These are phyloP conservation scores for Aspergillus diversus DNA, from an alignment of 495 filamentous ascomycete genomes.

Conservation along the genomic window DNA sequence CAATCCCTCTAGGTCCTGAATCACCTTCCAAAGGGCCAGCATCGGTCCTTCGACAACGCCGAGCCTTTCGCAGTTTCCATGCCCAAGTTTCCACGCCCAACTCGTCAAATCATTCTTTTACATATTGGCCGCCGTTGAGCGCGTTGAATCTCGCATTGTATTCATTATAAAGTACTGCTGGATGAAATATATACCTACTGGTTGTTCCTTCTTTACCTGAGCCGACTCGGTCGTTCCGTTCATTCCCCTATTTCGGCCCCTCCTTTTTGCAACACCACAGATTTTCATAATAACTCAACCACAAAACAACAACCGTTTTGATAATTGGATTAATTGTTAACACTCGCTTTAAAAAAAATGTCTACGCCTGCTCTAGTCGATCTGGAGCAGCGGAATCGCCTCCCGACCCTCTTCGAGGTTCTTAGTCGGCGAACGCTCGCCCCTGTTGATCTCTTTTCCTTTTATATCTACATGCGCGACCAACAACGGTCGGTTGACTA, in stretches of 20 bases:
- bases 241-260: constrained; percentile 27
- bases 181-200: constrained; percentile 11
- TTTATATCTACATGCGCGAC: constrained; percentile 99
- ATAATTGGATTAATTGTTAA: not conserved
- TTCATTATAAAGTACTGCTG: not conserved
- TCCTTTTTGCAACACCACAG: constrained; percentile 13
- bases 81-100: constrained; percentile 16
- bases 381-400: constrained; percentile 68
- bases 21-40: constrained; percentile 19
- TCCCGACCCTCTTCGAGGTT: constrained; percentile 94
- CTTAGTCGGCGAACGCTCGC: constrained; percentile 87
- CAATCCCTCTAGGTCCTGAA: not conserved
- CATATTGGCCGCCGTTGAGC: constrained; percentile 12
- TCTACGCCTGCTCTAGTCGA: constrained; percentile 36
- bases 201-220: constrained; percentile 17
- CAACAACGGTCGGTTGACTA: constrained; percentile 98
- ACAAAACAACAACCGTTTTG: constrained; percentile 5
- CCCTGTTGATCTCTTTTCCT: constrained; percentile 95
- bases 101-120: constrained; percentile 18
- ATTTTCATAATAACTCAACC: constrained; percentile 7
- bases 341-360: constrained; percentile 30
- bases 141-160: not conserved
- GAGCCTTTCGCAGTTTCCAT: constrained; percentile 16
- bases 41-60: constrained; percentile 15
- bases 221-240: constrained; percentile 18